A percentile compares a stretch with the other conserved stretches of the same genome.
Conservation (phyloP, 345 rosid genomes). For the Camelina laxa region DNA sequence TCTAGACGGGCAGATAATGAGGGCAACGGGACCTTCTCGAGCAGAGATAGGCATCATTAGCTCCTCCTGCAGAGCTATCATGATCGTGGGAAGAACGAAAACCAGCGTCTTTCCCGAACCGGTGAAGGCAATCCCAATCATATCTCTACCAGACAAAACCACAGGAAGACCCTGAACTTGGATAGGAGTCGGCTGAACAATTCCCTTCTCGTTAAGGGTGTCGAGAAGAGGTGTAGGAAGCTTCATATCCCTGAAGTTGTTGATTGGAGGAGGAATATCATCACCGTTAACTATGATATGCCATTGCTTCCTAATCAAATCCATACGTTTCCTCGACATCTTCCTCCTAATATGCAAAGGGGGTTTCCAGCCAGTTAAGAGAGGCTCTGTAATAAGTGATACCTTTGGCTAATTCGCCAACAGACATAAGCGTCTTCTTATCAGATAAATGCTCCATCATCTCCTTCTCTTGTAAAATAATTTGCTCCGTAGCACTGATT, state of each 20-base stretch:
- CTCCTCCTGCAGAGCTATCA: conserved; percentile 58
- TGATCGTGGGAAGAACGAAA: neutral
- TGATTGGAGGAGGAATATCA: conserved; percentile 80
- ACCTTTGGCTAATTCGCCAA: conserved; percentile 92
- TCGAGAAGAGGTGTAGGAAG: conserved; percentile 70
- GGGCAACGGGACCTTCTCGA: too few species aligned
- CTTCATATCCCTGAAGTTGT: too few species aligned
- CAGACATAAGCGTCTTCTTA: conserved; percentile 83
- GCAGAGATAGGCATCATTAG: too few species aligned
- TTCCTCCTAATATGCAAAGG: conserved; percentile 33
- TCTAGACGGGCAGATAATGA: too few species aligned
- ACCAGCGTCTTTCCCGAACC: neutral
- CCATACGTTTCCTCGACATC: conserved; percentile 39
- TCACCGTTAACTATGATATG: conserved; percentile 90
- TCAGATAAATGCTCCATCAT: conserved; percentile 89
- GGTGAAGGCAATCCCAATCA: neutral
- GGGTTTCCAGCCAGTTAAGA: conserved; percentile 71
- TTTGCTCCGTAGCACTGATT: conserved; percentile 74
- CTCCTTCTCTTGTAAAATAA: conserved; percentile 87
- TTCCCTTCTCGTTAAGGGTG: neutral
- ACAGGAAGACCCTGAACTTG: neutral
- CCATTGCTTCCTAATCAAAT: conserved; percentile 80
- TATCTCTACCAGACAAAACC: neutral
- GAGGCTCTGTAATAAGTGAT: conserved; percentile 61
- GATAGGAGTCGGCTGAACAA: neutral